Evolutionary conservation across 2,329 filamentous ascomycete species (phyloP), one percentile per base, ranked within the genome.

Genomic region (Domatiomyces catenatus): DNA sequence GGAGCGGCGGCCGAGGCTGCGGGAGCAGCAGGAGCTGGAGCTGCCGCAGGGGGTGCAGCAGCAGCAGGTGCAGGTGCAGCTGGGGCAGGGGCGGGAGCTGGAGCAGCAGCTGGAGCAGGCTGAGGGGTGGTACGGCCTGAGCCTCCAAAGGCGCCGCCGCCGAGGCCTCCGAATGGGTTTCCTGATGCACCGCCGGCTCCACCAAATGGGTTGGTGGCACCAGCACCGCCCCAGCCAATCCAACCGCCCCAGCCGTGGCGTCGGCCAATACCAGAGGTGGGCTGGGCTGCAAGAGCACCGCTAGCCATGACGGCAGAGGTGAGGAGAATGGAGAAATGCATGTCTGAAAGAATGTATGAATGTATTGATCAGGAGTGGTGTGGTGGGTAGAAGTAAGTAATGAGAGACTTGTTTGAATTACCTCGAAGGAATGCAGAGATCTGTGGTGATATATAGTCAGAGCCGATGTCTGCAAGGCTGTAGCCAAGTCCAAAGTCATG

Each of bases 1-100:
- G 76, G 69, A 67, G 63, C 77, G 80, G 54, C 84, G 78, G 18
- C 80, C 81, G 77, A 71, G 28, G 82, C 80, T 63, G 78, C 83
- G 15, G 76, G 69, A 8, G 69, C 61, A 8, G 52, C 51, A 19
- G 12, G 47, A 45, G 47, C 49, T 7, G 44, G 43, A n/a, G 55
- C 55, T 6, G 54, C 54, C 22, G 51, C 50, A 3, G 54, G 50
- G 12, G 55, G 51, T 10, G 52, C 39, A 20, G 48, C 46, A 10
- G 47, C 15, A 12, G 36, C 44, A 15, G 54, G 48, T n/a, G n/a
- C 50, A n/a, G 55, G 51, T 10, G 52, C 39, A 20, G 48, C 46
- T 15, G 47, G 17, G 10, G 36, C 44, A 15, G 54, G 48, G 42
- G 50, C 42, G 5, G 47, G 43, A 43, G 42, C 50, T 15, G 62